A percentile compares a stretch with the other conserved stretches of the same genome.
Conservation (phyloP, 345 rosid species). For the Boechera divaricarpa region DNA sequence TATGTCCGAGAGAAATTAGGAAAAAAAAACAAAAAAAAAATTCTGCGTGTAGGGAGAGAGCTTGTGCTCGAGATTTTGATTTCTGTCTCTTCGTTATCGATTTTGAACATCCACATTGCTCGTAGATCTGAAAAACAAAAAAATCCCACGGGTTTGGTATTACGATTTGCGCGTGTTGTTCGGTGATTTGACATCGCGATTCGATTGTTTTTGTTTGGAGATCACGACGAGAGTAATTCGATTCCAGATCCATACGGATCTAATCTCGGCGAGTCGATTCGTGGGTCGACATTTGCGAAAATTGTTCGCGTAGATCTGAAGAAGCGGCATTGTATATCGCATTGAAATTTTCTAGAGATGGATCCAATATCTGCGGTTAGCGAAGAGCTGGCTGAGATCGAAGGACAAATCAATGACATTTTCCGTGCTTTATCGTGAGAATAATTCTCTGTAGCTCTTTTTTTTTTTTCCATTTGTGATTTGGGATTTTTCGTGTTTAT, state of each 20-base stretch:
- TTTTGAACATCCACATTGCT: constrained; percentile 36
- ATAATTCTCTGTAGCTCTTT: neutral
- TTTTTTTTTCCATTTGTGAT: too few relatives aligned
- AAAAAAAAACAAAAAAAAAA: neutral
- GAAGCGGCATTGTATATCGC: constrained; percentile 26
- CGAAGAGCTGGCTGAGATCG: constrained; percentile 85
- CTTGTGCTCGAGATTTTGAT: constrained; percentile 24
- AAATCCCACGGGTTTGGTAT: constrained; percentile 1
- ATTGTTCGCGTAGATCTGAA: constrained; percentile 38
- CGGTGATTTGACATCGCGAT: constrained; percentile 18
- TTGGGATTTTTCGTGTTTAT: neutral
- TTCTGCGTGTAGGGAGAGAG: constrained; percentile 16
- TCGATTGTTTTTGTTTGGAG: constrained; percentile 24
- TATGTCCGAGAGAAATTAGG: constrained; percentile 19
- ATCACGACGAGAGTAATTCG: constrained; percentile 24
- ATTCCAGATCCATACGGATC: constrained; percentile 43
- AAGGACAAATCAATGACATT: constrained; percentile 85
- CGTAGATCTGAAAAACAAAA: constrained; percentile 34
- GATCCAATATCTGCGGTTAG: constrained; percentile 67
- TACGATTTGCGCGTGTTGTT: constrained; percentile 24
- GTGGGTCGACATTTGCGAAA: constrained; percentile 6
- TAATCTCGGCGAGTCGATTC: constrained; percentile 37
- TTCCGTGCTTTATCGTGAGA: constrained; percentile 91
- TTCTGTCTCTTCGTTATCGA: constrained; percentile 17
- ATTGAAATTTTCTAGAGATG: constrained; percentile 46